Evolutionary conservation across 2,329 filamentous ascomycete genomes (phyloP), one percentile per base, ranked within the genome.

Genomic region (Acrocalymma vagum): DNA sequence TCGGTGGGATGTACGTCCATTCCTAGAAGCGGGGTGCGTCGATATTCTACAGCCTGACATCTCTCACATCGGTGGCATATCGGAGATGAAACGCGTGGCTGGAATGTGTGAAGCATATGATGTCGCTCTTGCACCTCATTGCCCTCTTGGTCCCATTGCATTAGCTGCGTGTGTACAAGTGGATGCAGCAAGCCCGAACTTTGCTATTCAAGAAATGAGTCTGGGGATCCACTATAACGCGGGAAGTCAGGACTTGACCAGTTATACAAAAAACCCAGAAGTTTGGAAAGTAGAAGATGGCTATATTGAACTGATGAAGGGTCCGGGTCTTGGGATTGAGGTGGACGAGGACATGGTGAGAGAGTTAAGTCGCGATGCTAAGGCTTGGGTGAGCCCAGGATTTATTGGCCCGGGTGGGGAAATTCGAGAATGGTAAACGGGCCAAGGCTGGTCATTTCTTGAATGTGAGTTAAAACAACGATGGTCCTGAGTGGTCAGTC

Each of bases 131-230:
- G 87, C 87, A 13, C 87, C 87, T 2, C 87, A 90, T 55, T 90
- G 86, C 51, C 87, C 87, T 0, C 67, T 90, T 0, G 87, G 87
- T 0, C 87, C 87, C 0, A 85, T 91, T 33, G 85, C 87, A 0
- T 72, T 90, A 11, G 87, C 87, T 1, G 87, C 87, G 0, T 84
- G 79, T 39, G 75, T 90, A 26, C 87, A 90, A 48, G 80, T 90
- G 1, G 84, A 82, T 16, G 60, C 74, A 80, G 14, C 72, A 70
- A 8, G 81, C 72, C 14, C 78, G 77, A 14, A 90, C 86, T 64
- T 90, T 61, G 81, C 79, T 0, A 90, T 91, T 21, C 83, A 88
- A 59, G 87, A 91, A 66, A 90, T 90, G 88, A 86, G 83, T 37
- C 60, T 90, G 20, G 88, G 87, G 0, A 91, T 92, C 54, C 88